These are phyloP conservation scores for Ogataea sp. DNA, from an alignment of 805 yeast genomes.

Conservation along the genomic window DNA sequence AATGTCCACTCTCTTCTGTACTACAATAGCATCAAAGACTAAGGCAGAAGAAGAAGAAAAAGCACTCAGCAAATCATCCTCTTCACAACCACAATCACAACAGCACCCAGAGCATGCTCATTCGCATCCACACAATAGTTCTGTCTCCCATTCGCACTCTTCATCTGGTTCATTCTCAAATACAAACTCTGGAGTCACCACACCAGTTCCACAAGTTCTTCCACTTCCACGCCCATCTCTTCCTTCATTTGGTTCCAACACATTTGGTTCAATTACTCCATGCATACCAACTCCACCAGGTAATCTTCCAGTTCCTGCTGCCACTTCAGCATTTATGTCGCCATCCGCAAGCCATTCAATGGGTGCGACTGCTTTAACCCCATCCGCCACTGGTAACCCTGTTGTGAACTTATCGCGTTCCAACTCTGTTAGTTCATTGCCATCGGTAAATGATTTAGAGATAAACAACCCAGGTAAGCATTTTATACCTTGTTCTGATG, in stretches of 20 bases:
- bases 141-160: too few species aligned
- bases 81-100: background rate
- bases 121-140: too few species aligned
- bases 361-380: constrained; percentile 9
- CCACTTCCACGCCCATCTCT: background rate
- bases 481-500: constrained; percentile 84
- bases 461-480: constrained; percentile 30
- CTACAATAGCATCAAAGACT: constrained; percentile 54
- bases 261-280: background rate
- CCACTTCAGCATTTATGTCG: background rate
- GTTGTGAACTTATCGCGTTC: constrained; percentile 11
- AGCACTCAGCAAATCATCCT: background rate
- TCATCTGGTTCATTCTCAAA: background rate
- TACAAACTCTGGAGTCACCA: background rate
- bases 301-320: background rate
- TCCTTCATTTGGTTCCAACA: background rate
- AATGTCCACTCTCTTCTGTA: constrained; percentile 80
- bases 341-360: too few species aligned
- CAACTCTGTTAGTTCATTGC: constrained; percentile 15
- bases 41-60: background rate
- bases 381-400: constrained; percentile 3
- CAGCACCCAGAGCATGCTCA: background rate
- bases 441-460: constrained; percentile 19
- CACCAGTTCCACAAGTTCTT: background rate
- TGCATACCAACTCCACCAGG: background rate